Evolutionary conservation across 495 filamentous ascomycete genomes (phyloP), one percentile per base, ranked within the genome.

Genomic region (Aspergillus egyptiacus): DNA sequence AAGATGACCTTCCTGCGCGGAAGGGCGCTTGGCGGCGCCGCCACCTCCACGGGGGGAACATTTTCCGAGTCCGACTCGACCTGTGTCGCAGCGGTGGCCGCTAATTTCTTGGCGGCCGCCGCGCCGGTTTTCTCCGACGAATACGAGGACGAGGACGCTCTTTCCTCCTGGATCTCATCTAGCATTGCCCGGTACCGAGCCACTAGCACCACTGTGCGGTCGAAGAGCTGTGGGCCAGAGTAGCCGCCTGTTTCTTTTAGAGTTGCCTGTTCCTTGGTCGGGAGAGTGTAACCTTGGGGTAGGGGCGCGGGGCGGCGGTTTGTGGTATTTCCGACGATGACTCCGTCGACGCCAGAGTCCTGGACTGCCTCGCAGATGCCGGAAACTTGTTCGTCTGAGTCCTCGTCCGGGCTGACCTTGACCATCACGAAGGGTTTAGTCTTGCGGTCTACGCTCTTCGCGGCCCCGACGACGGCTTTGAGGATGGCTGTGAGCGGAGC

Each of bases 241-340:
- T 89, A 91, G 0, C 93, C 93, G 1, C 93, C 93, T 7, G 81
- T 78, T 71, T 98, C 90, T 18, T 71, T 70, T 39, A 95, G 55
- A 0, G 81, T 72, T 36, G 69, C 56, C 57, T 81, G 76, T 61
- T 97, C 91, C 54, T 79, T 80, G 3, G 68, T 52, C 0, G 83
- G 78, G 13, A 93, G 70, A 28, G 69, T 63, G 46, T 82, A 79
- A 6, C 81, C 83, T 27, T 74, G 60, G 11, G 87, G 81, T 7
- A 87, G 60, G n/a, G 86, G 66, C 3, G 78, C 80, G 2, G 84
- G 79, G 10, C 93, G 77, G 49, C 78, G 75, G 65, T 89, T 95
- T 2, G 93, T 98, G 0, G 93, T 98, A 67, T 98, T 98, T 0
- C 89, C 91, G n/a, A 98, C 91, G 56, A 97, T 95, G 4, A 98